phyloP scores from a whole-genome alignment of 305 asterid genomes.

The Solanum hybrid region DNA sequence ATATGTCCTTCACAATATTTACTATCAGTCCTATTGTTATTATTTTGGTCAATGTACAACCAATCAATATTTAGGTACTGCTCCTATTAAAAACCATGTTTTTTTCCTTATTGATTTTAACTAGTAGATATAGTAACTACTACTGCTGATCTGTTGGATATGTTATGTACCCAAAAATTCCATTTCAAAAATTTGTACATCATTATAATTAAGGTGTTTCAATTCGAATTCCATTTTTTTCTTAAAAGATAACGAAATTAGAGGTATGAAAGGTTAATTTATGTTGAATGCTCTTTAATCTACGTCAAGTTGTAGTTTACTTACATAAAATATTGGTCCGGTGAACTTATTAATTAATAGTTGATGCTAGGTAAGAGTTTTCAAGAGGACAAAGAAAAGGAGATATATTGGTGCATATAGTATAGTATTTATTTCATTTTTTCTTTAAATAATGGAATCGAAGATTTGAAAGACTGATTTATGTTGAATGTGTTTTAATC shows the following conservation, averaged over 20 bases:
- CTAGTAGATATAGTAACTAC: not conserved
- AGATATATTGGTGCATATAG: not conserved
- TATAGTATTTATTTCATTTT: too few species aligned
- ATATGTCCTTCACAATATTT: conserved; percentile 2
- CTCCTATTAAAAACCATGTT: not conserved
- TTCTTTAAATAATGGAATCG: not conserved
- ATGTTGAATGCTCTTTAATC: not conserved
- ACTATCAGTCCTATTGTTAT: not conserved
- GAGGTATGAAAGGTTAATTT: not conserved
- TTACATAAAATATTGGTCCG: not conserved
- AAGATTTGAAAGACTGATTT: not conserved
- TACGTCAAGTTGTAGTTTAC: not conserved
- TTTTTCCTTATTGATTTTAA: not conserved
- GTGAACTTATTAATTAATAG: too few species aligned
- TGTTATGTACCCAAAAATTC: not conserved
- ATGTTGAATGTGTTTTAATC: not conserved
- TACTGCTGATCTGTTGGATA: not conserved
- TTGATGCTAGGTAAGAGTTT: not conserved
- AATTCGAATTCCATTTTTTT: not conserved
- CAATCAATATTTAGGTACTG: not conserved
- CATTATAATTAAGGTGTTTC: not conserved
- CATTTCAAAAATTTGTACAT: not conserved
- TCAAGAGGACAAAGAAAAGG: not conserved
- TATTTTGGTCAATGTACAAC: not conserved
- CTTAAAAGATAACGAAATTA: not conserved